phyloP scores from a whole-genome alignment of 2,329 filamentous ascomycete genomes.

The Aspergillus phoenicis region DNA sequence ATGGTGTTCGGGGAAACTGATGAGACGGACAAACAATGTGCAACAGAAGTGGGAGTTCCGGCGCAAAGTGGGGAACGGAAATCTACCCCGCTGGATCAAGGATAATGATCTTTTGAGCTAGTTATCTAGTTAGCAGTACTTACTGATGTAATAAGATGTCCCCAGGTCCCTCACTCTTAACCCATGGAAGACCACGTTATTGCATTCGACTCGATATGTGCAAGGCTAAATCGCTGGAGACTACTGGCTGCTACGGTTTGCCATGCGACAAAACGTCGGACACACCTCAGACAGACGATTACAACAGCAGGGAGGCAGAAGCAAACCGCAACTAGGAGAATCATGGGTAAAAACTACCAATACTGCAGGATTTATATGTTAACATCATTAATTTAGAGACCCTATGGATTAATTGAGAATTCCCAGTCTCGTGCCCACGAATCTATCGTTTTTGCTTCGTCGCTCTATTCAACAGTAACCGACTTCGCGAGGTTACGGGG shows the following conservation, averaged over 20 bases:
- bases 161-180: no score
- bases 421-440: constrained; percentile 10
- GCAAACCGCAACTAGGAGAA: background rate
- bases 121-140: background rate
- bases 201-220: no score
- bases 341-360: background rate
- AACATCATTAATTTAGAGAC: constrained; percentile 8
- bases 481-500: constrained; percentile 98
- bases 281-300: background rate
- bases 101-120: background rate
- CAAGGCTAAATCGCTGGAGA: no score
- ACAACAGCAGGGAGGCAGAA: background rate
- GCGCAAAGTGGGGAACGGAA: background rate
- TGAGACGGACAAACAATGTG: background rate
- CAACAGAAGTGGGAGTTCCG: background rate
- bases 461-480: constrained; percentile 87
- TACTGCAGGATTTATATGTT: constrained; percentile 9
- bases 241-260: background rate
- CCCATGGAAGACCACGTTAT: no score
- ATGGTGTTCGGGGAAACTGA: background rate
- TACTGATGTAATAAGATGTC: background rate
- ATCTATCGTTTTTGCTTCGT: background rate
- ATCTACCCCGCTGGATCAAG: background rate
- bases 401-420: background rate
- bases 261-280: background rate